phyloP scores from a whole-genome alignment of 1,139 yeast genomes.

The Nakaseomyces bracarensis region DNA sequence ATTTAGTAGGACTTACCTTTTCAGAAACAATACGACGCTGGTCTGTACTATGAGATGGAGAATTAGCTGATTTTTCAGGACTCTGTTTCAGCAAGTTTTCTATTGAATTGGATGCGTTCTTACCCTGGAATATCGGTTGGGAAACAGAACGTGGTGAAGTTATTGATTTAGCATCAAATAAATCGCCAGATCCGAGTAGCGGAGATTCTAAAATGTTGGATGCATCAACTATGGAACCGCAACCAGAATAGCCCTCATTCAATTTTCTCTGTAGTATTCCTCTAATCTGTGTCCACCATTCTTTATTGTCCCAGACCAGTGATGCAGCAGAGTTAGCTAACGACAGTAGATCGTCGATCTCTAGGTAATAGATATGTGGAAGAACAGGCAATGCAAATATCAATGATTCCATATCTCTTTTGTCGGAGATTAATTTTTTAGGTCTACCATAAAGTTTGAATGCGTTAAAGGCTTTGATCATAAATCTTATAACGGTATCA shows the following conservation, averaged over 20 bases:
- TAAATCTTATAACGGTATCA: conserved; percentile 82
- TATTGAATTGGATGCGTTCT: background rate
- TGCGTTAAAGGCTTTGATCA: conserved; percentile 78
- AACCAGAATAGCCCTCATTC: conserved; percentile 70
- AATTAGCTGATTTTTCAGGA: background rate
- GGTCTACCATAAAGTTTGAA: conserved; percentile 92
- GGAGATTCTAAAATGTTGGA: conserved; percentile 50
- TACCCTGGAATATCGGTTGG: background rate
- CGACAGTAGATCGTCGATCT: conserved; percentile 45
- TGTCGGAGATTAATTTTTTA: conserved; percentile 76
- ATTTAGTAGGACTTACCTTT: background rate
- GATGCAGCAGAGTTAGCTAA: conserved; percentile 36
- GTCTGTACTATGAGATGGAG: background rate
- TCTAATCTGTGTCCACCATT: conserved; percentile 65
- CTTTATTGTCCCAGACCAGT: conserved; percentile 52
- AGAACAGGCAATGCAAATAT: conserved; percentile 87
- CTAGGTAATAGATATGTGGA: conserved; percentile 78
- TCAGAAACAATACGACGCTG: conserved; percentile 6
- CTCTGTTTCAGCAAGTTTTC: background rate
- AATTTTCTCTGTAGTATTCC: conserved; percentile 55
- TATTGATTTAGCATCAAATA: conserved; percentile 23
- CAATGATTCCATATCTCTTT: conserved; percentile 67
- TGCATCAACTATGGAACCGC: conserved; percentile 62
- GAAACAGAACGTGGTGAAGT: conserved; percentile 5
- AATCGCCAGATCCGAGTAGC: conserved; percentile 33